These are phyloP conservation scores for Berberis thunbergii DNA, from an alignment of 164 flowering plant species.

Conservation along the genomic window DNA sequence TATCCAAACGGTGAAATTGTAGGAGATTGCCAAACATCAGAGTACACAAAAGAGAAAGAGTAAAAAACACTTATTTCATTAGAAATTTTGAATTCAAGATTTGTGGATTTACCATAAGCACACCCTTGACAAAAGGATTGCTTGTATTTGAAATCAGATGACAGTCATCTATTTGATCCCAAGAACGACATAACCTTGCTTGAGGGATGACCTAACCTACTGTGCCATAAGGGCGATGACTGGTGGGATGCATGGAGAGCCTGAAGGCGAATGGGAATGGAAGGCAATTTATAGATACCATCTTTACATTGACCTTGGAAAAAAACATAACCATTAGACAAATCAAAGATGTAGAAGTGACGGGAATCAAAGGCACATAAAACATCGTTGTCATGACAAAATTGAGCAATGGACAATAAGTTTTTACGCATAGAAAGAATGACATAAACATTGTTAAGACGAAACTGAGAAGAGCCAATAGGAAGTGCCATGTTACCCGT, in stretches of 20 bases:
- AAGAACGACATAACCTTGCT: neutral
- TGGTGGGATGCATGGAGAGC: neutral
- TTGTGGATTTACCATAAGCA: neutral
- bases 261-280: neutral
- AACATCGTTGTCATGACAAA: neutral
- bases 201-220: neutral
- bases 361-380: neutral
- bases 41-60: neutral
- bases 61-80: neutral
- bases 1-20: neutral
- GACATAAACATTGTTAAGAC: conserved; percentile 1
- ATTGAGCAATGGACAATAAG: conserved; percentile 1
- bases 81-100: neutral
- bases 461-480: neutral
- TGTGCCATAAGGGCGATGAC: conserved; percentile 1
- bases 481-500: conserved; percentile 2
- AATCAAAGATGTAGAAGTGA: neutral
- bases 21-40: neutral
- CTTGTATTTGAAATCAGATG: neutral
- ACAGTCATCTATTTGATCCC: neutral
- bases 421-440: neutral
- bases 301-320: neutral
- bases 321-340: neutral
- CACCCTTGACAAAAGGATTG: neutral
- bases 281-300: neutral